phyloP scores from a whole-genome alignment of 805 yeast genomes.

The Ogataea zsoltii region DNA sequence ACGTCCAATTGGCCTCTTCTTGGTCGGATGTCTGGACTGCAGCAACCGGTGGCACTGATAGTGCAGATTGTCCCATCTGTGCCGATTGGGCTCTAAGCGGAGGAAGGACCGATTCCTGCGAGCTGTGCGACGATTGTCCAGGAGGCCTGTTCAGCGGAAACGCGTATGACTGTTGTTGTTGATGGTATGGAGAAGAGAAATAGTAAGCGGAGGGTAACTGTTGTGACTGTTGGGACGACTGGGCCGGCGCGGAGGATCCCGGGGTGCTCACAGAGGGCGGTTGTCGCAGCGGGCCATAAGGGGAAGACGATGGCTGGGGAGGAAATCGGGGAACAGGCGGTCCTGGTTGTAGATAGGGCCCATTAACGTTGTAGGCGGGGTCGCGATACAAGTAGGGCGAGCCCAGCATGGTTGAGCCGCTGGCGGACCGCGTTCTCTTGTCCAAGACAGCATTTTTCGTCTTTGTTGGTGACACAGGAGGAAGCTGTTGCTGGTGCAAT shows the following conservation, averaged over 20 bases:
- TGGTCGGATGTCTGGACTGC: slow-evolving; percentile 1
- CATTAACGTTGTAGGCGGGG: slow-evolving; percentile 8
- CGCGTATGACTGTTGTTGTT: slow-evolving; percentile 14
- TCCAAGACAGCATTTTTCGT: slow-evolving; percentile 12
- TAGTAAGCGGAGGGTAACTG: slow-evolving; percentile 15
- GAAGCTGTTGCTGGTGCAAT: neutral
- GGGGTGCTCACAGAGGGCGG: slow-evolving; percentile 11
- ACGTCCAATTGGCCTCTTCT: slow-evolving; percentile 7
- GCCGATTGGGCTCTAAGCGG: slow-evolving; percentile 9
- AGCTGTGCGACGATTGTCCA: slow-evolving; percentile 1
- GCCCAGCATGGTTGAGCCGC: slow-evolving; percentile 17
- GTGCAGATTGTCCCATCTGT: too few relatives aligned
- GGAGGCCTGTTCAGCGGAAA: slow-evolving; percentile 8
- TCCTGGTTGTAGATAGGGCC: slow-evolving; percentile 7
- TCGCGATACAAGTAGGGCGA: slow-evolving; percentile 27
- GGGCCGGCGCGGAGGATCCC: neutral
- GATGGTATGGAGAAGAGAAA: slow-evolving; percentile 17
- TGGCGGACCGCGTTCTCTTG: slow-evolving; percentile 22
- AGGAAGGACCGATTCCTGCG: slow-evolving; percentile 16
- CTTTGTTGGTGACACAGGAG: slow-evolving; percentile 18
- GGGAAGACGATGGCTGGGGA: slow-evolving; percentile 15
- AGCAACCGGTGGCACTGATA: too few relatives aligned
- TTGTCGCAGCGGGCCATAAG: slow-evolving; percentile 11
- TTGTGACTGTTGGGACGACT: slow-evolving; percentile 1
- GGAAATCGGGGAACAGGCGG: slow-evolving; percentile 11